Conservation (phyloP, 768 basidiomycete species). For the Hebeloma cylindrosporum region DNA sequence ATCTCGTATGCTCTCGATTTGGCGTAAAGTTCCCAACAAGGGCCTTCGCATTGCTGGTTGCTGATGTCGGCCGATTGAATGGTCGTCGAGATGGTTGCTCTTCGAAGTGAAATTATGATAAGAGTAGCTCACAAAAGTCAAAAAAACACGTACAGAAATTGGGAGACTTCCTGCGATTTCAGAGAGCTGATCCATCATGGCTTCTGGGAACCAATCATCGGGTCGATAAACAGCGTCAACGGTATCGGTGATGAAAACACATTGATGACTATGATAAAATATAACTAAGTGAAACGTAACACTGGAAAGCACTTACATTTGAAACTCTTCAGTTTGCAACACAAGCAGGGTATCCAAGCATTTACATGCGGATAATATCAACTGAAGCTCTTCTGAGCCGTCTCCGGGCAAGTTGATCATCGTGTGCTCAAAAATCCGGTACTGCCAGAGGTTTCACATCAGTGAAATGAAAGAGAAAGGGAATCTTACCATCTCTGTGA, state of each 20-base stretch:
- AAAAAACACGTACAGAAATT: conserved; percentile 28
- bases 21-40: conserved; percentile 62
- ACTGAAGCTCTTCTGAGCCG: conserved; percentile 79
- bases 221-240: conserved; percentile 92
- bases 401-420: conserved; percentile 72
- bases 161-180: conserved; percentile 79
- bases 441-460: conserved; percentile 43
- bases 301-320: conserved; percentile 60
- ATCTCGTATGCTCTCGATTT: conserved; percentile 83
- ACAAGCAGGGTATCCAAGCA: conserved; percentile 91
- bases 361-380: conserved; percentile 89
- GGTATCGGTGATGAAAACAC: conserved; percentile 98
- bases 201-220: conserved; percentile 78
- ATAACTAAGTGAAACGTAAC: conserved; percentile 9
- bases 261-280: conserved; percentile 70
- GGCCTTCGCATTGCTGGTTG: conserved; percentile 66
- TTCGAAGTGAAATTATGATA: conserved; percentile 15
- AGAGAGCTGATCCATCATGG: conserved; percentile 88
- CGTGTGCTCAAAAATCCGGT: conserved; percentile 85
- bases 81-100: conserved; percentile 26
- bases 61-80: conserved; percentile 32
- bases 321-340: conserved; percentile 95
- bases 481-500: conserved; percentile 80
- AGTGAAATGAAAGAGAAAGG: not conserved
- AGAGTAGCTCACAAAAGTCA: not conserved